Base-by-base conservation (phyloP, 192 early-diverging fungal species). In the Spizellomyces punctatus region DNA sequence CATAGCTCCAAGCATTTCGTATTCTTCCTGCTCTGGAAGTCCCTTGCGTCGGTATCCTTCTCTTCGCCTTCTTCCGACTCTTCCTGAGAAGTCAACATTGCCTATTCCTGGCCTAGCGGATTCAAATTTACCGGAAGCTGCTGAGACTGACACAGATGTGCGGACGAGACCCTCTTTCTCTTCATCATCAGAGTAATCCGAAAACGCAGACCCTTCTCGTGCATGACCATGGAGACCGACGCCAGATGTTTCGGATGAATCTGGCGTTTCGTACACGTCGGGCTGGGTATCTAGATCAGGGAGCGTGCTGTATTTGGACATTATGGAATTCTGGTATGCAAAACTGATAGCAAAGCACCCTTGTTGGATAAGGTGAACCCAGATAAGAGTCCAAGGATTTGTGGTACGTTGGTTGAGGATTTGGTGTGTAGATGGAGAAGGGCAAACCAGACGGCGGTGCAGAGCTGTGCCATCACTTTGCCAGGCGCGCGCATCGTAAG, bases 181-280 rank as follows among this genome's bases (percentile, higher is more conserved):
- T 58, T 87, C 88, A 45, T 91, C 83, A 16, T 69, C 75, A 46
- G 67, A 61, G 42, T 58, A 67, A 21, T 67, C 52, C 17, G 21
- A 22, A 45, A 17, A n/a, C 10, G 21, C 16, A 12, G 43, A 19
- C 0, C 14, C 49, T 10, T 45, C 64, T 17, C 10, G 42, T 6
- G n/a, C 43, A 16, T n/a, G 44, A 44, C n/a, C 54, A 36, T 36
- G 27, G 27, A 36, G 27, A 36, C 27, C 27, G 27, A 36, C 27
- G 27, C 27, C 27, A 36, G 27, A 36, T 36, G 27, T 36, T 36
- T 45, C 42, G 12, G 65, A 6, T 5, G 65, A 5, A 57, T 93
- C 92, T 6, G 89, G 81, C 8, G 94, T 94, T 67, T 96, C 93
- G 75, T 90, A 94, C 60, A 96, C 91, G 85, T 94, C 94, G 56